Percentiles rank a stretch among this genome's conserved stretches.
phyloP scores from a whole-genome alignment of 176 grass and related monocot genomes.

The Triticum monococcum region DNA sequence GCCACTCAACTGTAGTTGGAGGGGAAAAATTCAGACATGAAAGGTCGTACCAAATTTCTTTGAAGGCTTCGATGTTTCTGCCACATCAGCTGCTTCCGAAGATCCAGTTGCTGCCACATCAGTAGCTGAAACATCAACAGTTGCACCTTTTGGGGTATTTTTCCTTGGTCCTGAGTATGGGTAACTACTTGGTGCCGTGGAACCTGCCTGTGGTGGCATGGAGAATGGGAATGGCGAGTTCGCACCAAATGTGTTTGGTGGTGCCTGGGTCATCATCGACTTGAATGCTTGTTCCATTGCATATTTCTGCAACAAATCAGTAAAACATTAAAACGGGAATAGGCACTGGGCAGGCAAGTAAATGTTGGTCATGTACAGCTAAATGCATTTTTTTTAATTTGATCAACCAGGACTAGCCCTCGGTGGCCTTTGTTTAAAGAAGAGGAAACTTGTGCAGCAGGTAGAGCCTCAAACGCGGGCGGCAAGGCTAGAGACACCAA shows the following conservation, averaged over 20 bases:
- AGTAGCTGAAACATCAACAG: constrained; percentile 68
- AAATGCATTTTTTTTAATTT: not conserved
- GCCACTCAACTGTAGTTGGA: not conserved
- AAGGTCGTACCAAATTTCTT: constrained; percentile 77
- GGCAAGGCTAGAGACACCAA: not conserved
- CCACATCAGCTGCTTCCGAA: constrained; percentile 47
- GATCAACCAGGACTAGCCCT: not conserved
- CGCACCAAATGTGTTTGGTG: constrained; percentile 59
- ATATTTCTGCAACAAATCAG: constrained; percentile 55
- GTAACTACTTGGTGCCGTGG: constrained; percentile 47
- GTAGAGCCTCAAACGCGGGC: not conserved
- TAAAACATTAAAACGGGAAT: not conserved
- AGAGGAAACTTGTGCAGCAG: not conserved
- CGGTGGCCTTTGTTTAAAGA: not conserved
- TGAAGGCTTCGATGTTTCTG: constrained; percentile 43
- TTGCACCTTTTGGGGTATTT: constrained; percentile 39
- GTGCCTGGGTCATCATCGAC: constrained; percentile 89
- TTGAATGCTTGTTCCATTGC: constrained; percentile 93
- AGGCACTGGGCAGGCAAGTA: not conserved
- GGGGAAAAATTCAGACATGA: not conserved
- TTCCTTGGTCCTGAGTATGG: constrained; percentile 43
- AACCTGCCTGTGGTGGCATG: constrained; percentile 49
- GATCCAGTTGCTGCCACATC: constrained; percentile 55
- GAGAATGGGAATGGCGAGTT: constrained; percentile 80
- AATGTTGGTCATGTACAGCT: not conserved